Base-by-base conservation (phyloP, 2,329 filamentous ascomycete species). In the Diaporthe sp. region DNA sequence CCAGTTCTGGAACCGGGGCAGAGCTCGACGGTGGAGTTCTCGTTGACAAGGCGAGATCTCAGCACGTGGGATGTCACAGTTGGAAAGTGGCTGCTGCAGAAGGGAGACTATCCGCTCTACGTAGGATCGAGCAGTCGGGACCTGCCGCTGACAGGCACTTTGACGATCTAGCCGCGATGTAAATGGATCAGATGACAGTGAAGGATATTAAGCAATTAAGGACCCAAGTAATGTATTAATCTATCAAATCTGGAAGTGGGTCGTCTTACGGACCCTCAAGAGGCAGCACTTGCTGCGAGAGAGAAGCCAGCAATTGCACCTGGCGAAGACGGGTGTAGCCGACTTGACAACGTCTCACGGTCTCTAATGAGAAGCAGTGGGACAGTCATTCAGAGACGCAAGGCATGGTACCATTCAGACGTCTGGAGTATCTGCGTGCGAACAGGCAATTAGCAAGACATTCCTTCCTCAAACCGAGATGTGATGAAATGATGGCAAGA, bases 1-100 rank as follows among this genome's bases (percentile, higher is more conserved):
- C 84, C 87, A 0, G 83, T 82, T 9, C 77, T 93, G 49, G 81
- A 83, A 20, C 82, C 86, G 0, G 87, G 87, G 0, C 82, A 86
- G 75, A 84, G 82, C 31, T 81, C 83, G 13, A 85, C 82, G 0
- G 82, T 91, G 0, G 83, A 79, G 0, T 88, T 93, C 75, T 80
- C 85, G 31, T 79, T 93, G 49, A 92, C 86, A 8, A 85, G 92
- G 37, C 87, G 91, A 74, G 91, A 93, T 80, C 79, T 93, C 60
- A 92, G 91, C 81, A 85, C 89, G 47, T 93, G 92, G 92, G 89
- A 92, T 79, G 86, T 88, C 4, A 83, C 81, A 1, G 85, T 84
- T 39, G 90, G 92, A 83, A 87, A 89, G 77, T 93, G 91, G 92
- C 84, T 84, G 37, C 78, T 90, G 71, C 85, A 83, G 73, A 81